These are phyloP conservation scores for Alnus rubra DNA, from an alignment of 306 rosid species.

Conservation along the genomic window DNA sequence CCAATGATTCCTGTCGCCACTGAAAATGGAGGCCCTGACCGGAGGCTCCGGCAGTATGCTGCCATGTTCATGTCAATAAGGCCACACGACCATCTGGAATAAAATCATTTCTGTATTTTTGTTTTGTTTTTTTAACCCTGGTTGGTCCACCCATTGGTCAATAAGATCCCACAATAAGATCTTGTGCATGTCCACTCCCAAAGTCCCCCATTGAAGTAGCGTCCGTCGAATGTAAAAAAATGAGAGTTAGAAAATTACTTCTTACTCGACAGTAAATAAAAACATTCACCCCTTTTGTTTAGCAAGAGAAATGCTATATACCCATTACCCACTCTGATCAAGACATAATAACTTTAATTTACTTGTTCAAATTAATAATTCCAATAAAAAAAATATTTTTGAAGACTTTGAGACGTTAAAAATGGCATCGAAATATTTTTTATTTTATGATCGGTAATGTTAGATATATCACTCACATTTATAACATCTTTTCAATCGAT, in stretches of 20 bases:
- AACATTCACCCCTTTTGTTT: neutral
- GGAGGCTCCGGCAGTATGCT: constrained; percentile 80
- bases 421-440: too few species aligned
- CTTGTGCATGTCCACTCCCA: neutral
- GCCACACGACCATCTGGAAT: constrained; percentile 97
- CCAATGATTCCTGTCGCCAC: constrained; percentile 62
- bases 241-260: neutral
- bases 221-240: neutral
- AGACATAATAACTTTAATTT: too few species aligned
- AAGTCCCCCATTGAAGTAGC: neutral
- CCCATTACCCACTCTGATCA: too few species aligned
- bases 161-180: constrained; percentile 14
- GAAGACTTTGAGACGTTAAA: too few species aligned
- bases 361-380: too few species aligned
- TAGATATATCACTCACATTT: too few species aligned
- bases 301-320: too few species aligned
- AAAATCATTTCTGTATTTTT: constrained; percentile 11
- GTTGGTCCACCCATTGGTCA: neutral
- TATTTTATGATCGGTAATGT: too few species aligned
- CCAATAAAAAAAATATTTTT: too few species aligned
- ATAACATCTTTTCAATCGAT: too few species aligned
- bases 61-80: constrained; percentile 95
- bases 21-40: constrained; percentile 53
- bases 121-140: neutral
- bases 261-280: neutral